These are phyloP conservation scores for Capsicum chinense DNA, from an alignment of 257 asterid species.

Conservation along the genomic window DNA sequence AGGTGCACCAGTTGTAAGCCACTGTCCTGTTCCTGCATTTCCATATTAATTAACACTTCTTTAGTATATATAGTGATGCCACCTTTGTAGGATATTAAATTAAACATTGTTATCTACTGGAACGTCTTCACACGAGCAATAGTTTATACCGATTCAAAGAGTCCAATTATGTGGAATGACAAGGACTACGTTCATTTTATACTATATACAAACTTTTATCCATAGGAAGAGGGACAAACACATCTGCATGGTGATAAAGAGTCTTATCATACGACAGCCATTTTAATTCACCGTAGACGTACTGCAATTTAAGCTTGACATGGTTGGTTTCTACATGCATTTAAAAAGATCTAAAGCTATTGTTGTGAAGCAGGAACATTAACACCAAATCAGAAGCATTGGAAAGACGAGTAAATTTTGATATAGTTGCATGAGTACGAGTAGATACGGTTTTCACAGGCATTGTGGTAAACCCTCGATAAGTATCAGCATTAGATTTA, in stretches of 20 bases:
- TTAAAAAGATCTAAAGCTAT: not conserved
- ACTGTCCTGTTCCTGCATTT: conserved; percentile 64
- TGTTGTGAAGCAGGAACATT: not conserved
- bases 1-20: conserved; percentile 84
- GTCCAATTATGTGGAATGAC: conserved; percentile 17
- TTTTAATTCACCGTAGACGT: not conserved
- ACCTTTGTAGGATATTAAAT: not conserved
- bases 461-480: not conserved
- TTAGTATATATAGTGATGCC: not conserved
- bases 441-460: not conserved
- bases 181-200: not conserved
- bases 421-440: not conserved
- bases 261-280: not conserved
- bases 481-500: not conserved
- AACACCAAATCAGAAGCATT: not conserved
- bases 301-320: not conserved
- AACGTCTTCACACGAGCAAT: conserved; percentile 1
- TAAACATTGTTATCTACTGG: not conserved
- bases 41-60: not conserved
- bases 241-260: not conserved
- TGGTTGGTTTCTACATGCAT: not conserved
- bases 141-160: conserved; percentile 1
- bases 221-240: not conserved
- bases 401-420: not conserved
- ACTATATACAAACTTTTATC: not conserved